Evolutionary conservation across 2,329 filamentous ascomycete species (phyloP), one percentile per base, ranked within the genome.

Genomic region (Colletotrichum tropicale): DNA sequence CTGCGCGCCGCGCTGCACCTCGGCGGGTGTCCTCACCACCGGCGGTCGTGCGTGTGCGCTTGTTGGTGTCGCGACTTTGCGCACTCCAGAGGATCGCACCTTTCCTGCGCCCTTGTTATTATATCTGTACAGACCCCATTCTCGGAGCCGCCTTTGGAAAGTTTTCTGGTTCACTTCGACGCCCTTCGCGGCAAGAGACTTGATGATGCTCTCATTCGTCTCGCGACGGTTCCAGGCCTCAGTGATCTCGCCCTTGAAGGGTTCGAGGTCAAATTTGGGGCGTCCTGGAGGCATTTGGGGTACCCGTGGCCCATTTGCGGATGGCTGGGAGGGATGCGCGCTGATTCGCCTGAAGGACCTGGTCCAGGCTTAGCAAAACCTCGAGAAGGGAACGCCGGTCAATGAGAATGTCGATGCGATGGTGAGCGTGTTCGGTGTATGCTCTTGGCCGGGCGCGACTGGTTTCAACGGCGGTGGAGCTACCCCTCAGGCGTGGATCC

Each of bases 191-290:
- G 58, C 66, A 18, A 74, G 71, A 21, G 38, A 52, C 18, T 74
- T 74, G 32, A 71, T 58, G 21, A 71, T 74, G 67, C 67, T 74
- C 43, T 74, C 71, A 24, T 71, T 52, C 58, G 71, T 74, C n/a
- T 71, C 71, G 66, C 71, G 66, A 15, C 67, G 43, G 18, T 66
- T 71, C 18, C 62, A 74, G 21, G 71, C 71, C 34, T 65, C 60
- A 36, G 60, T n/a, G 60, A 74, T 74, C 28, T 66, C 71, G 30
- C 70, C 71, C 15, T 61, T 74, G 67, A 43, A 74, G 26, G 71
- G 71, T 28, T 74, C 67, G 15, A 74, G 36, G 21, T 74, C 71
- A 58, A 74, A 24, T n/a, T 68, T 60, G 48, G 67, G 71, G 43
- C 71, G 66, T 21, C 71, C 71, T 5, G 67, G 66, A 21, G 71